Conservation (phyloP, 2,329 filamentous ascomycete species). For the Aspergillus neotritici region DNA sequence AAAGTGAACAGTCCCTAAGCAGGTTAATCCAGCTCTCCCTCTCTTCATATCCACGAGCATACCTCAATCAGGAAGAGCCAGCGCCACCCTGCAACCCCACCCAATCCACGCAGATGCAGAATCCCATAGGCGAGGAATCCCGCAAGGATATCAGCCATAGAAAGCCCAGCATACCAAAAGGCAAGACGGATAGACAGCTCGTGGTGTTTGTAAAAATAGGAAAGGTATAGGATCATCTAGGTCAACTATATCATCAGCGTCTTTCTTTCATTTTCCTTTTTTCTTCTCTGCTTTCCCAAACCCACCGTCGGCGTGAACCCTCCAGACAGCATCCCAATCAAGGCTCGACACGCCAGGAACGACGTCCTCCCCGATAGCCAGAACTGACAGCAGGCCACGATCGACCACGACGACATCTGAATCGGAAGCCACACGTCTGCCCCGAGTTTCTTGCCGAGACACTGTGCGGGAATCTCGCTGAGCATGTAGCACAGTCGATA, state of each 20-base stretch:
- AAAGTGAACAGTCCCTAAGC: constrained; percentile 20
- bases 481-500: constrained; percentile 49
- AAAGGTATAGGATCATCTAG: constrained; percentile 48
- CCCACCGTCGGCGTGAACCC: constrained; percentile 39
- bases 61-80: constrained; percentile 34
- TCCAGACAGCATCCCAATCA: constrained; percentile 44
- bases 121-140: constrained; percentile 40
- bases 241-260: not conserved
- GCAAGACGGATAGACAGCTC: constrained; percentile 52
- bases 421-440: constrained; percentile 53
- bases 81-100: constrained; percentile 29
- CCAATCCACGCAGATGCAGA: constrained; percentile 29
- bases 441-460: constrained; percentile 51
- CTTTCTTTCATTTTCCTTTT: too few species aligned
- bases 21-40: not conserved
- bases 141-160: constrained; percentile 42
- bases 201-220: constrained; percentile 64
- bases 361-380: constrained; percentile 40
- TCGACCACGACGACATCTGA: constrained; percentile 43
- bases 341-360: constrained; percentile 38
- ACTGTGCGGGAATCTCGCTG: constrained; percentile 53
- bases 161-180: constrained; percentile 21
- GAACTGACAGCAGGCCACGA: constrained; percentile 39
- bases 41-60: constrained; percentile 2
- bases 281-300: not conserved